A percentile compares a stretch with the other conserved stretches of the same genome.
These are phyloP conservation scores for Pseudogymnoascus sp. DNA, from an alignment of 2,329 filamentous ascomycete genomes.

Conservation along the genomic window DNA sequence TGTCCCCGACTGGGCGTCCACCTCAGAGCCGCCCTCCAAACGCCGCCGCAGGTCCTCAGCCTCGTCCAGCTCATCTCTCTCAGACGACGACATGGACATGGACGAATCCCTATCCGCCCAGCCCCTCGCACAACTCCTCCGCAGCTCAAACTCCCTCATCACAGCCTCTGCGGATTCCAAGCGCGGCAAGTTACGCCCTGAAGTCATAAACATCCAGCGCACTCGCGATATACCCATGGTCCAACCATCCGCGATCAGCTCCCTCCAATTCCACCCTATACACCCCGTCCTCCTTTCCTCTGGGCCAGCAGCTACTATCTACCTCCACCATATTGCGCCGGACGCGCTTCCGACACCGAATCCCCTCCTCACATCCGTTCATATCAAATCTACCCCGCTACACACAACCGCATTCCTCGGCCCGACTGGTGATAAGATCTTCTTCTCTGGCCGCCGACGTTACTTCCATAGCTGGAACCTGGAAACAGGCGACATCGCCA, in stretches of 20 bases:
- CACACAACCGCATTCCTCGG: constrained; percentile 73
- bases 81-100: constrained; percentile 40
- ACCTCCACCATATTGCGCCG: constrained; percentile 80
- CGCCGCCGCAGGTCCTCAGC: constrained; percentile 43
- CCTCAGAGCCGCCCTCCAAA: constrained; percentile 42
- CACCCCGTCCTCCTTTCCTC: constrained; percentile 85
- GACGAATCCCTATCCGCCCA: constrained; percentile 56
- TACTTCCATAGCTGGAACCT: constrained; percentile 97
- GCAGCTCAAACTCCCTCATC: constrained; percentile 61
- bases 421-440: constrained; percentile 65
- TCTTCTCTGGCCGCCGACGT: constrained; percentile 77
- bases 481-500: constrained; percentile 69
- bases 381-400: constrained; percentile 76
- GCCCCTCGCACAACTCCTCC: constrained; percentile 72
- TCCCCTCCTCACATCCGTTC: constrained; percentile 81
- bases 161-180: constrained; percentile 40
- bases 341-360: constrained; percentile 69
- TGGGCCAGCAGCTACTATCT: constrained; percentile 75
- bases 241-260: constrained; percentile 71
- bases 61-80: constrained; percentile 30
- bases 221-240: constrained; percentile 74
- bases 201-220: constrained; percentile 83
- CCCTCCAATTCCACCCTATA: constrained; percentile 80
- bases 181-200: constrained; percentile 68
- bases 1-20: constrained; percentile 50